Evolutionary conservation across 495 filamentous ascomycete species (phyloP).

Genomic region (Entonaema liquescens): DNA sequence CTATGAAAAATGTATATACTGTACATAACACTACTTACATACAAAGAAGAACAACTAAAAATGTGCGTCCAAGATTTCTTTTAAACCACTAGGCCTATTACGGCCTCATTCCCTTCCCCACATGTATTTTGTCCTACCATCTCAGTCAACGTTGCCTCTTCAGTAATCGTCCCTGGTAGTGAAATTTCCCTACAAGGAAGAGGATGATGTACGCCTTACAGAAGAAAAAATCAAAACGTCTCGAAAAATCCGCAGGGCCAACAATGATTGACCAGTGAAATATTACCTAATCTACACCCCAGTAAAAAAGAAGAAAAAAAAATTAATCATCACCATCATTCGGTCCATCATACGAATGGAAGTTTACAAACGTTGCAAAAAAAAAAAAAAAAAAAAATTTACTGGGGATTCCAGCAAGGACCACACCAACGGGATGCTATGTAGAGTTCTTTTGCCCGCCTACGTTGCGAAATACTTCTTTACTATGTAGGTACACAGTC

Average conservation of each 20-base stretch:
- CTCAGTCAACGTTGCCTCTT: conserved; percentile 25
- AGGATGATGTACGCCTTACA: conserved; percentile 17
- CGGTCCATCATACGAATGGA: conserved; percentile 17
- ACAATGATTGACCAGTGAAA: conserved; percentile 30
- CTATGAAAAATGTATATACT: not conserved
- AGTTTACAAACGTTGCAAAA: not conserved
- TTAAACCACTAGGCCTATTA: conserved; percentile 13
- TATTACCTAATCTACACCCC: conserved; percentile 35
- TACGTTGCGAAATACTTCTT: not conserved
- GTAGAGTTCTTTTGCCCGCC: not conserved
- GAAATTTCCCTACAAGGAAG: conserved; percentile 30
- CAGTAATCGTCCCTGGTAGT: conserved; percentile 15
- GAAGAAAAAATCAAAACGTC: conserved; percentile 11
- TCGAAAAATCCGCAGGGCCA: conserved; percentile 27
- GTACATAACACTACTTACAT: not conserved
- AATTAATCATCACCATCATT: conserved; percentile 17
- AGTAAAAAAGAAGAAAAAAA: too few relatives aligned
- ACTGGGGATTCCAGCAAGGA: conserved; percentile 11
- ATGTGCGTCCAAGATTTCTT: conserved; percentile 4
- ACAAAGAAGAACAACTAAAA: not conserved
- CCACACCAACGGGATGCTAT: conserved; percentile 23
- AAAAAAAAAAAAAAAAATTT: too few relatives aligned
- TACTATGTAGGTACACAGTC: too few relatives aligned
- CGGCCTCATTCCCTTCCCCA: conserved; percentile 14
- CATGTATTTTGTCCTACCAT: conserved; percentile 23